Conservation (phyloP, 179 eudicot genomes). For the Gypsophila paniculata region DNA sequence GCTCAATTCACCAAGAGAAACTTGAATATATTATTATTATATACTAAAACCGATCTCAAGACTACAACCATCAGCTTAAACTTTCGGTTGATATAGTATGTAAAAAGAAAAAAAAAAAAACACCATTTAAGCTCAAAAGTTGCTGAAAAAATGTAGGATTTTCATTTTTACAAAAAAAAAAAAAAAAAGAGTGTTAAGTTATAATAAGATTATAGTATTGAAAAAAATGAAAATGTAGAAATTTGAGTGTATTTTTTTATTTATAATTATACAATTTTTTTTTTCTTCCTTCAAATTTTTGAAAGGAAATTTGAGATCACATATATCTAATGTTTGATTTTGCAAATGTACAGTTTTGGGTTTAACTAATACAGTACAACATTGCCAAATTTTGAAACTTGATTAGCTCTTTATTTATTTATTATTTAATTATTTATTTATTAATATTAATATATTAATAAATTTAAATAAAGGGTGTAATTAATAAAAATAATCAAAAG, state of each 20-base stretch:
- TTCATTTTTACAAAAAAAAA: not conserved
- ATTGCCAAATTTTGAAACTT: not conserved
- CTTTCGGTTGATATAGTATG: too few relatives aligned
- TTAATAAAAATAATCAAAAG: slow-evolving; percentile 5
- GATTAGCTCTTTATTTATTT: not conserved
- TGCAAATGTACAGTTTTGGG: too few relatives aligned
- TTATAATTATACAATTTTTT: slow-evolving; percentile 16
- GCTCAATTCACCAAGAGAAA: slow-evolving; percentile 18
- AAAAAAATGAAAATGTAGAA: too few relatives aligned
- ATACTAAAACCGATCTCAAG: not conserved
- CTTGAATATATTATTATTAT: not conserved
- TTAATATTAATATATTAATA: not conserved
- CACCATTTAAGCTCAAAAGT: not conserved
- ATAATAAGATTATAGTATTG: not conserved
- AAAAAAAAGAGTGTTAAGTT: not conserved
- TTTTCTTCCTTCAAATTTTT: too few relatives aligned
- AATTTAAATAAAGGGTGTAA: too few relatives aligned
- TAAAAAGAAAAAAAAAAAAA: slow-evolving; percentile 2
- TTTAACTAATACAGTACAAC: slow-evolving; percentile 18
- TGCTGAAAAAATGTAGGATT: not conserved
- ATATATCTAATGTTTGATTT: slow-evolving; percentile 30
- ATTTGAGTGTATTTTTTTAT: too few relatives aligned
- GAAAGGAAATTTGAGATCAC: slow-evolving; percentile 37
- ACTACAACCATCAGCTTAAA: too few relatives aligned
- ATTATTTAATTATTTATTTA: too few relatives aligned